Evolutionary conservation across 2,329 filamentous ascomycete genomes (phyloP), one percentile per base, ranked within the genome.

Genomic region (Aspergillus pseudoglaucus): DNA sequence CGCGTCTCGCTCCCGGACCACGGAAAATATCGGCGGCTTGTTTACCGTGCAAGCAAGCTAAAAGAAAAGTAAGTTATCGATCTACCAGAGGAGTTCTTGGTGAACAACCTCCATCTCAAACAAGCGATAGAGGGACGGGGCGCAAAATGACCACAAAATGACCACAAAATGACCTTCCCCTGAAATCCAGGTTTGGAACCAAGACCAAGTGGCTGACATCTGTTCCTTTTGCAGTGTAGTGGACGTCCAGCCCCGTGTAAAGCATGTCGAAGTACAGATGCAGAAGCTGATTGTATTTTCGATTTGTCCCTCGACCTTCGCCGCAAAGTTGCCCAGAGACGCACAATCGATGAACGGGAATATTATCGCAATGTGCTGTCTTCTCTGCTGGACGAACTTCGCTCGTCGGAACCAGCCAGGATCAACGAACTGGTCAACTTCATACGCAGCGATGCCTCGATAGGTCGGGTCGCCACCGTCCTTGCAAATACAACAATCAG

Each of bases 21-120:
- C 66, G 61, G 42, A 68, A 68, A 53, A 68, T 61, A 42, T 68
- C 66, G 3, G 66, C 60, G 3, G 66, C 66, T 20, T 68, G 66
- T 42, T 46, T 59, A 17, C 56, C 62, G 41, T 68, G 65, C 47
- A 68, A 67, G 41, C 54, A 62, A 30, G 63, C 65, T 15, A 68
- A 68, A 50, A 61, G 65, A 53, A 68, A 68, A 57, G 65, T 64
- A n/a, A 59, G 47, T 38, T 33, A 33, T 15, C 4, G 14, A 22
- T 15, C 17, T 33, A 12, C 12, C 41, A 9, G 9, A 17, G n/a
- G 41, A 27, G 22, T 32, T n/a, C 15, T 12, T 10, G 12, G 22
- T 18, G n/a, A 2, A 14, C 17, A 41, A 23, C 10, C 10, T 17
- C 39, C 39, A 20, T 23, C 20, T 23, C 15, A 41, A 41, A n/a